These are phyloP conservation scores for Candida mesenterica DNA, from an alignment of 1,139 yeast genomes.

Conservation along the genomic window DNA sequence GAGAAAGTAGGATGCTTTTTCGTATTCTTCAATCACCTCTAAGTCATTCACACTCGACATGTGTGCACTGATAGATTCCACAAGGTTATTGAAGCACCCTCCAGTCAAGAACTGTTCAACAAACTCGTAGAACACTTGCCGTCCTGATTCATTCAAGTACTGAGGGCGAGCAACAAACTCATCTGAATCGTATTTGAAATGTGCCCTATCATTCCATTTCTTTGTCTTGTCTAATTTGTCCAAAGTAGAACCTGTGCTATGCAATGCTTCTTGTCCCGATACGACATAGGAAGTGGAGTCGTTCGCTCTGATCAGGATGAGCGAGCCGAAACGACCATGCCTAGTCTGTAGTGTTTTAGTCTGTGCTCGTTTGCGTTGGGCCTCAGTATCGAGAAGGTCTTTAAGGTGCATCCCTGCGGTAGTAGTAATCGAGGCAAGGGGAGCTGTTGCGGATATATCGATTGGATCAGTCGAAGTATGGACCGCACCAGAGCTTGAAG, in stretches of 20 bases:
- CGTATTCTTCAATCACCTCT: slow-evolving; percentile 32
- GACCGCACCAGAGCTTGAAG: slow-evolving; percentile 10
- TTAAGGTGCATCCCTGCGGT: slow-evolving; percentile 44
- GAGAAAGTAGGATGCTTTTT: slow-evolving; percentile 51
- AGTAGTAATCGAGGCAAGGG: slow-evolving; percentile 21
- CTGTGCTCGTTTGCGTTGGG: slow-evolving; percentile 48
- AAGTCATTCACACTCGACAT: slow-evolving; percentile 42
- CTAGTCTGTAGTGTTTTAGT: slow-evolving; percentile 61
- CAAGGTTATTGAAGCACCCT: slow-evolving; percentile 71
- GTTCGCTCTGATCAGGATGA: slow-evolving; percentile 64
- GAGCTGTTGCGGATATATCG: slow-evolving; percentile 13
- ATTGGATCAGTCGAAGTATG: slow-evolving; percentile 8
- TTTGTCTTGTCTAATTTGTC: slow-evolving; percentile 64
- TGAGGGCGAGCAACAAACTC: slow-evolving; percentile 25
- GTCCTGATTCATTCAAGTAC: slow-evolving; percentile 12
- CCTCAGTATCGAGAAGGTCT: slow-evolving; percentile 59
- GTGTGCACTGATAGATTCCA: slow-evolving; percentile 50
- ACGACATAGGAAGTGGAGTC: slow-evolving; percentile 59
- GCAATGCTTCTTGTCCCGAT: slow-evolving; percentile 72
- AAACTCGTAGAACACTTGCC: slow-evolving; percentile 45
- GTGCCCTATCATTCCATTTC: slow-evolving; percentile 55
- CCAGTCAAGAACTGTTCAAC: slow-evolving; percentile 57
- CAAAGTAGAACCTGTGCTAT: slow-evolving; percentile 40
- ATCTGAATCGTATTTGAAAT: slow-evolving; percentile 47
- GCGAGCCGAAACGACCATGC: slow-evolving; percentile 90